Percentiles rank a stretch among this genome's conserved stretches.
These are phyloP conservation scores for Seiridium cupressi DNA, from an alignment of 2,329 filamentous ascomycete species.

Conservation along the genomic window DNA sequence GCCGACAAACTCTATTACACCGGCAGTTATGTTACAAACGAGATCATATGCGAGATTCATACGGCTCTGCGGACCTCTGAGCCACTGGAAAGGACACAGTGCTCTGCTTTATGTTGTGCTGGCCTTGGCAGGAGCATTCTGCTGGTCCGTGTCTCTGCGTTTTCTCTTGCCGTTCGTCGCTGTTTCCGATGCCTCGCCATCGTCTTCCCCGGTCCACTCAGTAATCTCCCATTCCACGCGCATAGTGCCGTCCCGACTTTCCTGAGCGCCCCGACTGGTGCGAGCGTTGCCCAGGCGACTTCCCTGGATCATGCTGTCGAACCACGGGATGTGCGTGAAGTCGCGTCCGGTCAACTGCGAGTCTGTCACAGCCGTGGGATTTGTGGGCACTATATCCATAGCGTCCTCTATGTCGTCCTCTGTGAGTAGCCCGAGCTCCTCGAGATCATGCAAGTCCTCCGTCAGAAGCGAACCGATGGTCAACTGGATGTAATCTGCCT, in stretches of 20 bases:
- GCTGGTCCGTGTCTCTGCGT: conserved; percentile 38
- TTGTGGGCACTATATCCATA: conserved; percentile 23
- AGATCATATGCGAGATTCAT: background rate
- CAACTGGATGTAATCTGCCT: conserved; percentile 77
- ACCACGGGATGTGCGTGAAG: conserved; percentile 79
- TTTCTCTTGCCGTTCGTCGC: conserved; percentile 51
- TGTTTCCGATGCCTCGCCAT: conserved; percentile 31
- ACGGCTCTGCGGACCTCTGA: conserved; percentile 9
- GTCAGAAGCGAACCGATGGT: conserved; percentile 74
- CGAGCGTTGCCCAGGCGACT: conserved; percentile 69
- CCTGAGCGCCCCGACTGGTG: conserved; percentile 53
- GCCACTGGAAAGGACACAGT: conserved; percentile 1
- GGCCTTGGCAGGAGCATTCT: conserved; percentile 7
- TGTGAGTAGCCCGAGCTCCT: conserved; percentile 72
- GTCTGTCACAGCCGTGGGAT: conserved; percentile 29
- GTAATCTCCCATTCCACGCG: conserved; percentile 81
- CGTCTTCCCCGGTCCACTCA: conserved; percentile 61
- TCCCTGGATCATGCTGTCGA: conserved; percentile 76
- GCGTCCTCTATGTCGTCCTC: conserved; percentile 30
- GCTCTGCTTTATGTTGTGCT: conserved; percentile 4
- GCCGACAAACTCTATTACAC: background rate
- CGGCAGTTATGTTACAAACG: background rate
- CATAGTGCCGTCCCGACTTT: conserved; percentile 60
- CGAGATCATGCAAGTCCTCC: conserved; percentile 69
- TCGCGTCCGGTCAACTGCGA: conserved; percentile 44